Conservation (phyloP, 176 grass and related monocot species). For the Tillandsia fasciculata region DNA sequence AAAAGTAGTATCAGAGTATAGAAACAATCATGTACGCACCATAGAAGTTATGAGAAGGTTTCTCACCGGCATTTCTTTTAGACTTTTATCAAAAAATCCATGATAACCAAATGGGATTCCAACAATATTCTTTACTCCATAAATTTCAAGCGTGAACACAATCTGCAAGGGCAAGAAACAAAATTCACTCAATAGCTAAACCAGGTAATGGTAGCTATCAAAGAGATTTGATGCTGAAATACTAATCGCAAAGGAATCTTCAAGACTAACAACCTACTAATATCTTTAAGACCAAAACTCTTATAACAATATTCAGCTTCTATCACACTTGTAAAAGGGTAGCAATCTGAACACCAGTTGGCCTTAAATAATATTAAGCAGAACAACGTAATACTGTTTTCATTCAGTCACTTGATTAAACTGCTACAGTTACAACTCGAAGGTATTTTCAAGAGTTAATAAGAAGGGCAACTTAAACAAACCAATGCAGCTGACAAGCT, state of each 20-base stretch:
- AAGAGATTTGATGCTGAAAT: no score
- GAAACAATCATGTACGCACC: not conserved
- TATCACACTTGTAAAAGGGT: no score
- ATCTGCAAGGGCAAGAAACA: constrained; percentile 50
- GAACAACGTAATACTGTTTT: no score
- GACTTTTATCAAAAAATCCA: constrained; percentile 84
- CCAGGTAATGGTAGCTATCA: not conserved
- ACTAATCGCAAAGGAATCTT: not conserved
- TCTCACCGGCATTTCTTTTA: constrained; percentile 78
- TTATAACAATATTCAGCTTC: no score
- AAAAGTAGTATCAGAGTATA: constrained; percentile 7
- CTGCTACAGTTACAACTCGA: no score
- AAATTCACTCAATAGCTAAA: not conserved
- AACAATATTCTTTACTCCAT: constrained; percentile 92
- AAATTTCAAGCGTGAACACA: constrained; percentile 87
- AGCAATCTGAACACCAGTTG: no score
- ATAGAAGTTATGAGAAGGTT: constrained; percentile 1
- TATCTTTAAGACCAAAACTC: not conserved
- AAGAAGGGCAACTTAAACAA: no score
- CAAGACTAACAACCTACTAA: not conserved
- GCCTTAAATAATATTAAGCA: no score
- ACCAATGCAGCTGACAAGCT: no score
- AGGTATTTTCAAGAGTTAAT: no score
- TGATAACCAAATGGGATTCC: constrained; percentile 85
- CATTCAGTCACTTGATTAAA: no score